Conservation (phyloP, 2,329 filamentous ascomycete species). For the Neofusicoccum ribis region DNA sequence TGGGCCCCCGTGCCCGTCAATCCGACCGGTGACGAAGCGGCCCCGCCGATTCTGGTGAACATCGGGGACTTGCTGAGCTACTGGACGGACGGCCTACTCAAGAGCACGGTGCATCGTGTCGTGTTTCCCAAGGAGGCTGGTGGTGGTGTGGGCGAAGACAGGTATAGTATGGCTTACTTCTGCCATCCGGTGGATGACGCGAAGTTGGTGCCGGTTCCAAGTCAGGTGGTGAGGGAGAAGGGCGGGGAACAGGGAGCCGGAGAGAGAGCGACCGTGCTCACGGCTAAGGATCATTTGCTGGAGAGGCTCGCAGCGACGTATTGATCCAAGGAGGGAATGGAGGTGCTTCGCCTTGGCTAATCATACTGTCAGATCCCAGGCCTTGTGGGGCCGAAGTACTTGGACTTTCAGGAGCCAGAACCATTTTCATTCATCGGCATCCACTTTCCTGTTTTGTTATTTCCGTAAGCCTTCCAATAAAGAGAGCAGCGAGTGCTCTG, state of each 20-base stretch:
- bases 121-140: constrained; percentile 61
- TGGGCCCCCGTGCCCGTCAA: constrained; percentile 49
- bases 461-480: not conserved
- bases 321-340: constrained; percentile 33
- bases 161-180: constrained; percentile 64
- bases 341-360: not conserved
- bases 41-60: constrained; percentile 69
- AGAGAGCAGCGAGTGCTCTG: not conserved
- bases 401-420: too few species aligned
- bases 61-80: constrained; percentile 75
- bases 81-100: constrained; percentile 87
- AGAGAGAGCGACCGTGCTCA: constrained; percentile 50
- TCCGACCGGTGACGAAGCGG: constrained; percentile 55
- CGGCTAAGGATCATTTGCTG: constrained; percentile 60
- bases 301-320: constrained; percentile 61
- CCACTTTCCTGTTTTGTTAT: not conserved
- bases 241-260: constrained; percentile 33
- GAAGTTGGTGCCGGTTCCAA: constrained; percentile 57
- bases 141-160: constrained; percentile 37
- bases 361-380: too few species aligned
- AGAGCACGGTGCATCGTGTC: constrained; percentile 86
- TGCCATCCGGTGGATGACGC: constrained; percentile 61
- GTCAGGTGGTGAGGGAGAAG: constrained; percentile 45
- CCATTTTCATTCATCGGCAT: not conserved
- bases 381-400: too few species aligned